Conservation (phyloP, 169 alveolate genomes). For the Fabrea salina region DNA sequence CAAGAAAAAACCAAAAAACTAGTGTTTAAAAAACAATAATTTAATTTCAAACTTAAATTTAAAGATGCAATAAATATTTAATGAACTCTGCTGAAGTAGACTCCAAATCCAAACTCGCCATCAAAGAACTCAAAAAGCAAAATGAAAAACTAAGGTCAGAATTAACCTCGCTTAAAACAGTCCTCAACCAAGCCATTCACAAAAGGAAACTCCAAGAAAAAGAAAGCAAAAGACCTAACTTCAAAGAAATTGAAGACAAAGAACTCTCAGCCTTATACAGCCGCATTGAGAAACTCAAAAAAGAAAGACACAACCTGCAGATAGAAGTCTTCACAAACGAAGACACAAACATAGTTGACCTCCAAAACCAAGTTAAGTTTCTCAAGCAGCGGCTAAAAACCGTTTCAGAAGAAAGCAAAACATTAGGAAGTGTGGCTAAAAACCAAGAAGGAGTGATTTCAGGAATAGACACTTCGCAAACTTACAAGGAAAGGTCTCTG, state of each 20-base stretch:
- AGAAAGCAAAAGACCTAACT: constrained; percentile 23
- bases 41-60: too few species aligned
- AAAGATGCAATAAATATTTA: too few species aligned
- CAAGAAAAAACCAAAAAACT: not conserved
- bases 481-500: too few species aligned
- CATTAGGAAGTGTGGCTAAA: not conserved
- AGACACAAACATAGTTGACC: not conserved
- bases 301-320: not conserved
- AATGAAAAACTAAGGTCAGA: constrained; percentile 29
- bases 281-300: constrained; percentile 20
- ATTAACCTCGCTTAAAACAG: not conserved
- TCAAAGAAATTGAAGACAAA: constrained; percentile 15
- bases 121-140: constrained; percentile 26
- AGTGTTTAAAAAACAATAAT: too few species aligned
- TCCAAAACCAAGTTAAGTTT: constrained; percentile 14
- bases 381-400: constrained; percentile 15
- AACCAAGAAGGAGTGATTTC: constrained; percentile 11
- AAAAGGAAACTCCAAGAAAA: not conserved
- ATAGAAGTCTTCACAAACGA: not conserved
- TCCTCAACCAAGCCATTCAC: not conserved
- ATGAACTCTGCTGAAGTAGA: too few species aligned
- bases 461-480: too few species aligned
- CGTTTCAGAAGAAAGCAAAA: constrained; percentile 5
- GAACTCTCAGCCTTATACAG: not conserved
- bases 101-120: constrained; percentile 22